A percentile compares a stretch with the other conserved stretches of the same genome.
Conservation (phyloP, 2,329 filamentous ascomycete genomes). For the Nakataea oryzae region DNA sequence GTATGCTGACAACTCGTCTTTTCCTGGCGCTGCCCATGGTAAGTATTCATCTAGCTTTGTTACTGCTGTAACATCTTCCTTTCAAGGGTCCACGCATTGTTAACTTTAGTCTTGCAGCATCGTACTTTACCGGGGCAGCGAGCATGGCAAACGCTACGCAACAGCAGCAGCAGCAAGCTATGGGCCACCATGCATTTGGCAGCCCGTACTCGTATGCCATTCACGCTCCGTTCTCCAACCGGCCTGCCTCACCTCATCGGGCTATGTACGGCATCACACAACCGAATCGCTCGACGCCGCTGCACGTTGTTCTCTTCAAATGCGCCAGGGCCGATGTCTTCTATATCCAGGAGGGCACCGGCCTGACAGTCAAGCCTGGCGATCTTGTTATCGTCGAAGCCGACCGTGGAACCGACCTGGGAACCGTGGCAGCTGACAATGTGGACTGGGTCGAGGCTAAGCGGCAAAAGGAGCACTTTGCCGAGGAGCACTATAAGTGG, state of each 20-base stretch:
- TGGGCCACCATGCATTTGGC: constrained; percentile 18
- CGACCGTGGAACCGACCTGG: constrained; percentile 89
- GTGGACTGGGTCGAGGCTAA: constrained; percentile 82
- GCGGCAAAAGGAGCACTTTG: constrained; percentile 80
- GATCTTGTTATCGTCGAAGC: constrained; percentile 97
- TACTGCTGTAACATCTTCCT: neutral
- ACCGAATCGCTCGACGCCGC: constrained; percentile 54
- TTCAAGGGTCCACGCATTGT: constrained; percentile 18
- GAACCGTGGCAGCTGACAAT: constrained; percentile 81
- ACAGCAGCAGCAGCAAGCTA: neutral
- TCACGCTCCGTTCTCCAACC: constrained; percentile 32
- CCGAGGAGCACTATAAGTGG: constrained; percentile 95
- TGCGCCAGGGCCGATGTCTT: constrained; percentile 92
- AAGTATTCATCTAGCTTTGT: constrained; percentile 5
- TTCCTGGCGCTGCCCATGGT: constrained; percentile 21
- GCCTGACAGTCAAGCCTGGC: constrained; percentile 78
- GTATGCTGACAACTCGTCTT: constrained; percentile 24
- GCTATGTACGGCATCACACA: constrained; percentile 51
- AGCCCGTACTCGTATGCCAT: constrained; percentile 24
- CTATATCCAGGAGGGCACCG: constrained; percentile 92
- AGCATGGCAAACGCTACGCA: constrained; percentile 12
- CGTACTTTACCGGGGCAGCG: constrained; percentile 25
- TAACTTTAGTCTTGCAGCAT: constrained; percentile 16
- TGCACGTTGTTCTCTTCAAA: constrained; percentile 94
- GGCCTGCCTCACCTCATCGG: constrained; percentile 50